These are phyloP conservation scores for Colletotrichum eleusines DNA, from an alignment of 2,329 filamentous ascomycete species.

Conservation along the genomic window DNA sequence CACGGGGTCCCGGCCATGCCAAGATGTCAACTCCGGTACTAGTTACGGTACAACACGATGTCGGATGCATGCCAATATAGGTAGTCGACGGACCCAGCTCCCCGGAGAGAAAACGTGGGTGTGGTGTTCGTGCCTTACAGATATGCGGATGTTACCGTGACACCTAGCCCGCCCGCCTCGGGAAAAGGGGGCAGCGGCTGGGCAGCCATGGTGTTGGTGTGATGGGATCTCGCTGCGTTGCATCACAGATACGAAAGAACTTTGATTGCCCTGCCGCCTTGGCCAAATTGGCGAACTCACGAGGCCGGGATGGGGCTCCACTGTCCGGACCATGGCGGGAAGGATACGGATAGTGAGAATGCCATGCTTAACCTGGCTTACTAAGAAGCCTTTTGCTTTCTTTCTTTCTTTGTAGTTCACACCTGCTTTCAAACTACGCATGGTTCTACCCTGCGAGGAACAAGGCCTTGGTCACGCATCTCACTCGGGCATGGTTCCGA, in stretches of 20 bases:
- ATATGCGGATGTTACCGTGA: conserved; percentile 13
- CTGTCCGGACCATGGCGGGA: not conserved
- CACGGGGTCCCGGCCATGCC: not conserved
- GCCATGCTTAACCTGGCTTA: not conserved
- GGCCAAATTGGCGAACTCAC: conserved; percentile 3
- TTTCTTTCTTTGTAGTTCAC: too few relatives aligned
- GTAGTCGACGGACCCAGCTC: not conserved
- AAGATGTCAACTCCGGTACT: not conserved
- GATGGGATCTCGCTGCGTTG: conserved; percentile 18
- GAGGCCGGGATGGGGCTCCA: not conserved
- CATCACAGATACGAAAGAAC: not conserved
- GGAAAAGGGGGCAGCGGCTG: not conserved
- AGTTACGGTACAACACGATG: not conserved
- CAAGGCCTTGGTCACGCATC: too few relatives aligned
- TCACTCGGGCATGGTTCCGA: too few relatives aligned
- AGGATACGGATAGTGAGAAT: not conserved
- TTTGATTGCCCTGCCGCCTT: not conserved
- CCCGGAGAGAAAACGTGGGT: not conserved
- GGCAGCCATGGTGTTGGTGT: not conserved
- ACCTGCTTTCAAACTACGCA: not conserved
- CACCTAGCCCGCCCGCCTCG: conserved; percentile 13
- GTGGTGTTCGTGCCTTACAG: conserved; percentile 1
- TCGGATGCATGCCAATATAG: not conserved
- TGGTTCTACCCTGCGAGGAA: not conserved
- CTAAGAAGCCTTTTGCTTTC: not conserved